These are phyloP conservation scores for Pelargonium citronellum DNA, from an alignment of 441 rosid species.

Conservation along the genomic window DNA sequence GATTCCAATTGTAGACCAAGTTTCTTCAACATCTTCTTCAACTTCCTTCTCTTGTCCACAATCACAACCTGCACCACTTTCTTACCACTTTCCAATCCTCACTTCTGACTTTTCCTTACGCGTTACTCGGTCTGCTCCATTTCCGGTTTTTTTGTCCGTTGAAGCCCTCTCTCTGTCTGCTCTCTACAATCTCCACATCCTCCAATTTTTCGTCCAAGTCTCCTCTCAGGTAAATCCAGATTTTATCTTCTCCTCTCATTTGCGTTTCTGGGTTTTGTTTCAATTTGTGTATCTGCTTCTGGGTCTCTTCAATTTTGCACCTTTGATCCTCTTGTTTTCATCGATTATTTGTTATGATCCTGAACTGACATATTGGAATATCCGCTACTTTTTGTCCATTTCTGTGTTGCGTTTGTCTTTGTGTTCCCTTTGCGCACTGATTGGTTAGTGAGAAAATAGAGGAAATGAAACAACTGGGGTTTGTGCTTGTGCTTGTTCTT, in stretches of 20 bases:
- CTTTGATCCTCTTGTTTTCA: not conserved
- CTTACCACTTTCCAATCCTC: not conserved
- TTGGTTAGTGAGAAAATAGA: not conserved
- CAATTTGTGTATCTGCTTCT: not conserved
- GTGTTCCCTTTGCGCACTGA: not conserved
- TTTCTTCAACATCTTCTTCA: too few species aligned
- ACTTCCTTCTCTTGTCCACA: too few species aligned
- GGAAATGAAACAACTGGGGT: not conserved
- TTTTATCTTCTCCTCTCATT: not conserved
- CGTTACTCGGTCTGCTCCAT: not conserved
- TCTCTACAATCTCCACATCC: not conserved
- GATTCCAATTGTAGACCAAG: too few species aligned
- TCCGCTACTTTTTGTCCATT: not conserved
- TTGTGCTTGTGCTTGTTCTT: not conserved
- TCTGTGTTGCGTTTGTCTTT: not conserved
- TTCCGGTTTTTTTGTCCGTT: not conserved
- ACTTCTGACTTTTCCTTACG: not conserved
- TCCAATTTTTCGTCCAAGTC: not conserved
- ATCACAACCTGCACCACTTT: not conserved
- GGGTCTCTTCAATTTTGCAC: not conserved
- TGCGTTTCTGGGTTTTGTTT: not conserved
- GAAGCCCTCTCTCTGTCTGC: not conserved
- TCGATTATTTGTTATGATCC: not conserved
- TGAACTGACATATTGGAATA: not conserved
- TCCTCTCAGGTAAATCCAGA: not conserved